Base-by-base conservation (phyloP, 768 basidiomycete species). In the Tulasnella calospora region DNA sequence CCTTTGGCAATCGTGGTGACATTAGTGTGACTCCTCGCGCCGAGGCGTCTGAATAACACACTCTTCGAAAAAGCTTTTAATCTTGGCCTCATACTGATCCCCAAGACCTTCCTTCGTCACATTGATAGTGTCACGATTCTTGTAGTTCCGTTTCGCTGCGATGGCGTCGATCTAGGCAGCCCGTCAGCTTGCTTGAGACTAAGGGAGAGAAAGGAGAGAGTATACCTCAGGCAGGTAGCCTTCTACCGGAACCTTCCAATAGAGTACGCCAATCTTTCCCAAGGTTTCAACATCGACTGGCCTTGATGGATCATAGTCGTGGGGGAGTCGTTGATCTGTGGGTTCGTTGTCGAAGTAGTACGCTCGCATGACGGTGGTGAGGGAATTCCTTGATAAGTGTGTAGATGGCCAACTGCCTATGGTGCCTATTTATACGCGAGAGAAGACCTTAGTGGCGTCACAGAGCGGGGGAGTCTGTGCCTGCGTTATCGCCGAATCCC, bases 1-100 rank as follows among this genome's bases (percentile, higher is more conserved):
- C 82, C 94, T 94, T 81, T 36, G 57, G 57, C 44, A 38, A 51
- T 17, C 44, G 44, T 67, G 30, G 46, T 30, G 40, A 13, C 30
- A 46, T 17, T 44, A 40, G 13, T 33, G 35, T 44, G n/a, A 15
- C 47, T 33, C 71, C 44, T 33, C 40, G 57, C n/a, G 36, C 21
- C 23, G 6, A 30, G 12, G 30, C 30, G 12, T 27, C 6, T 30
- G 23, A 19, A 35, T 44, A 15, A 83, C 91, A 79, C 81, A 94
- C 93, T 96, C 94, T 76, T 92, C 87, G 81, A 93, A 96, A 85
- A 97, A 96, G 0, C 83, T 87, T 83, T 93, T 92, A 83, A 97
- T 88, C 84, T 93, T 95, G 33, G 87, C 82, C 82, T 98, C 95
- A 84, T 94, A 97, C 10, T 89, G 86, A 78, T 94, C 94, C 0